Conservation (phyloP, 2,329 filamentous ascomycete species). For the Neocucurbitaria cava region DNA sequence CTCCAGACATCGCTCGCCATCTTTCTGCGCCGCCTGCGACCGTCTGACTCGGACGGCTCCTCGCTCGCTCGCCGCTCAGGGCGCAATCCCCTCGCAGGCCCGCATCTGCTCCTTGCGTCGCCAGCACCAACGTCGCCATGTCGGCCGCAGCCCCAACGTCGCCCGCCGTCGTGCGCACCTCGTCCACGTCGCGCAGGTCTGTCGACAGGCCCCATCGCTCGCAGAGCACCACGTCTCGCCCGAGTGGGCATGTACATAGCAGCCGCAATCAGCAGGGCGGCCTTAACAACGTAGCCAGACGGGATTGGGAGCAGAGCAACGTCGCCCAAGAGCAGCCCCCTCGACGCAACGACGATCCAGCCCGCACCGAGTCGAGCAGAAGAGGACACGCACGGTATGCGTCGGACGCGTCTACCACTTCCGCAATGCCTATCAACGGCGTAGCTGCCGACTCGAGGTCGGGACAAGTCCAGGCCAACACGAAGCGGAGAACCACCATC, state of each 20-base stretch:
- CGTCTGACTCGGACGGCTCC: conserved; percentile 20
- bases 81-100: conserved; percentile 22
- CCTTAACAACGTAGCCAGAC: conserved; percentile 63
- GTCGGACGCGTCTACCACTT: conserved; percentile 51
- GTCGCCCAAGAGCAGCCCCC: conserved; percentile 63
- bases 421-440: conserved; percentile 48
- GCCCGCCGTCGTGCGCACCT: conserved; percentile 51
- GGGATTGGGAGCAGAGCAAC: conserved; percentile 77
- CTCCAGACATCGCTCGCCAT: conserved; percentile 6
- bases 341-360: conserved; percentile 68
- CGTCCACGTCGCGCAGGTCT: conserved; percentile 39
- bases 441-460: conserved; percentile 41
- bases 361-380: conserved; percentile 64
- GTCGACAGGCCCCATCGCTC: conserved; percentile 46
- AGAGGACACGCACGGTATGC: conserved; percentile 55
- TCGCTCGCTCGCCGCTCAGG: conserved; percentile 22
- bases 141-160: conserved; percentile 50
- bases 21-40: conserved; percentile 15
- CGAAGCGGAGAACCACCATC: conserved; percentile 75
- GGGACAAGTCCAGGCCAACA: conserved; percentile 27
- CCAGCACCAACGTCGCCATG: conserved; percentile 38
- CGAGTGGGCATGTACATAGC: conserved; percentile 30
- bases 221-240: conserved; percentile 44
- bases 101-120: conserved; percentile 35
- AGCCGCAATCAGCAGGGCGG: conserved; percentile 51